These are phyloP conservation scores for Kluyveromyces starmeri DNA, from an alignment of 805 yeast species.

Conservation along the genomic window DNA sequence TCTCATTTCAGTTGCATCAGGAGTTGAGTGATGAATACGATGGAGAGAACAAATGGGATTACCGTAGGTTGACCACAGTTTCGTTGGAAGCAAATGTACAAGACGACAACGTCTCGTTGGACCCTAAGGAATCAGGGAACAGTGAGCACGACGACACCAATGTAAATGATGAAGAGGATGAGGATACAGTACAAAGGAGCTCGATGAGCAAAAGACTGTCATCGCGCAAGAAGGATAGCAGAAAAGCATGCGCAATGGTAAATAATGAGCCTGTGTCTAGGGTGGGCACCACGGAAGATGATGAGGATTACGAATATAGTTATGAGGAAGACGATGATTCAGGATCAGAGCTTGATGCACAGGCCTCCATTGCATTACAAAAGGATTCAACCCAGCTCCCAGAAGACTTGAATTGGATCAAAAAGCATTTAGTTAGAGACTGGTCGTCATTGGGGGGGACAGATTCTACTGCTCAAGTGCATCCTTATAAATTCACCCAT, in stretches of 20 bases:
- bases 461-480: slow-evolving; percentile 92
- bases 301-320: slow-evolving; percentile 4
- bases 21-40: slow-evolving; percentile 67
- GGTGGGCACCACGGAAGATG: slow-evolving; percentile 3
- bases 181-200: not conserved
- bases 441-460: slow-evolving; percentile 79
- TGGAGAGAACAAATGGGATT: slow-evolving; percentile 91
- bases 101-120: slow-evolving; percentile 10
- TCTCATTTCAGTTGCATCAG: slow-evolving; percentile 79
- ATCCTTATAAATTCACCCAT: slow-evolving; percentile 90
- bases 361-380: slow-evolving; percentile 2
- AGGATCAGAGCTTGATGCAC: slow-evolving; percentile 2
- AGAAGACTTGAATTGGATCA: slow-evolving; percentile 67
- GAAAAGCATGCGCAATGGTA: slow-evolving; percentile 4
- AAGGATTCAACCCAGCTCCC: slow-evolving; percentile 37
- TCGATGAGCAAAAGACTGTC: not conserved
- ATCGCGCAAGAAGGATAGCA: slow-evolving; percentile 1
- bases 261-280: slow-evolving; percentile 3
- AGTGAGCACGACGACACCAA: slow-evolving; percentile 8
- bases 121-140: slow-evolving; percentile 7
- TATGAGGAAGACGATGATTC: slow-evolving; percentile 1
- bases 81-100: slow-evolving; percentile 76
- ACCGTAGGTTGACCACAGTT: slow-evolving; percentile 78
- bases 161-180: slow-evolving; percentile 17
- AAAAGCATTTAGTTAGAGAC: slow-evolving; percentile 49